Base-by-base conservation (phyloP, 1,284 basidiomycete species). In the Serendipita sp. region DNA sequence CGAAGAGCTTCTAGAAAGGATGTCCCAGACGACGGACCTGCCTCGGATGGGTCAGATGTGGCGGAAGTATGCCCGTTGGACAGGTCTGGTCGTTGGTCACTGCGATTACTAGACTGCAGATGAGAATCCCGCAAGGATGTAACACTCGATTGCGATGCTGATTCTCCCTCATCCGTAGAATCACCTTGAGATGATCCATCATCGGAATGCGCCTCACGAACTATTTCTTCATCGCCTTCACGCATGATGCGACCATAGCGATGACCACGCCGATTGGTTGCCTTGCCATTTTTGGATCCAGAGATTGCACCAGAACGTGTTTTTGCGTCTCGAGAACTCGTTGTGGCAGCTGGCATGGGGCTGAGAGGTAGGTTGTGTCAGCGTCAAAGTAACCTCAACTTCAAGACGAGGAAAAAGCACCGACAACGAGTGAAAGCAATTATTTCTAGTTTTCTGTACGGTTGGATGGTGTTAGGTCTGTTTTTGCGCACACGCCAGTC, bases 301-400 rank as follows among this genome's bases (percentile, higher is more conserved):
- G 53, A 58, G 10, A 32, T 34, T 32, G 53, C 22, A 10, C 32
- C 32, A n/a, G 35, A 74, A 38, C 44, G 71, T 12, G 67, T 65
- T 38, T 71, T 70, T 26, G 64, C 61, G 34, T 67, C 66, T 55
- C 65, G 43, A 70, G 64, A 13, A 70, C 58, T n/a, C 70, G 58
- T 44, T 65, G 64, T 60, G 70, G 62, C 61, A 68, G 68, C 63
- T 62, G 65, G 64, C 69, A 67, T 41, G 66, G 66, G 60, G 73
- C 69, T 41, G 67, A n/a, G n/a, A 35, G 29, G 22, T n/a, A 34
- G 53, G 17, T 22, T n/a, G 32, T 35, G 53, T 58, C 53, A 58
- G 53, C 53, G 53, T n/a, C 53, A 58, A 58, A 26, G 53, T n/a
- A 49, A 49, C n/a, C 38, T 13, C 6, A 13, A 13, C 38, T 49